Conservation (phyloP, 306 rosid genomes). For the Cicer judaicum region DNA sequence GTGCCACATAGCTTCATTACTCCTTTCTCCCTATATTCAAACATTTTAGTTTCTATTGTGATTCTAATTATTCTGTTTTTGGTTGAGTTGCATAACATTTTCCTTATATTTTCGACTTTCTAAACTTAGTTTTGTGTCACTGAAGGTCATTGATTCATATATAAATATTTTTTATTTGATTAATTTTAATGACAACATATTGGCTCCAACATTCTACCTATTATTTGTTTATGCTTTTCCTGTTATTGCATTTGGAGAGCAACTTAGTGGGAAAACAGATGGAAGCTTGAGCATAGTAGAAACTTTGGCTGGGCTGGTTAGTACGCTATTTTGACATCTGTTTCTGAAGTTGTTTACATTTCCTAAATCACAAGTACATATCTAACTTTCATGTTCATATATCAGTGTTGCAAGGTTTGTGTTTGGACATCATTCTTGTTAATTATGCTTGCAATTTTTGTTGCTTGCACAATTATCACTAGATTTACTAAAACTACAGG, state of each 20-base stretch:
- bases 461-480: conserved; percentile 67
- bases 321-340: conserved; percentile 46
- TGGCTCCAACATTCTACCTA: conserved; percentile 90
- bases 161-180: neutral
- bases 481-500: conserved; percentile 87
- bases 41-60: too few species aligned
- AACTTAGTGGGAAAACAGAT: conserved; percentile 80
- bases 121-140: too few species aligned
- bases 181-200: conserved; percentile 54
- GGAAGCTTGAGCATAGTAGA: conserved; percentile 94
- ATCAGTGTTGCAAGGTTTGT: conserved; percentile 73
- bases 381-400: conserved; percentile 24
- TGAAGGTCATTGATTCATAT: conserved; percentile 9
- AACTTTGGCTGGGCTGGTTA: conserved; percentile 88
- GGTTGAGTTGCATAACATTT: too few species aligned
- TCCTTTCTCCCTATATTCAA: too few species aligned
- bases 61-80: too few species aligned
- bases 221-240: conserved; percentile 94
- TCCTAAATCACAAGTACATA: neutral
- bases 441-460: conserved; percentile 76
- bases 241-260: conserved; percentile 87
- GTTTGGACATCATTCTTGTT: conserved; percentile 79
- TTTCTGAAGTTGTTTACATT: neutral
- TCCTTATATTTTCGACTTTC: too few species aligned
- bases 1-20: too few species aligned